These are phyloP conservation scores for Clitoria ternatea DNA, from an alignment of 306 rosid genomes.

Conservation along the genomic window DNA sequence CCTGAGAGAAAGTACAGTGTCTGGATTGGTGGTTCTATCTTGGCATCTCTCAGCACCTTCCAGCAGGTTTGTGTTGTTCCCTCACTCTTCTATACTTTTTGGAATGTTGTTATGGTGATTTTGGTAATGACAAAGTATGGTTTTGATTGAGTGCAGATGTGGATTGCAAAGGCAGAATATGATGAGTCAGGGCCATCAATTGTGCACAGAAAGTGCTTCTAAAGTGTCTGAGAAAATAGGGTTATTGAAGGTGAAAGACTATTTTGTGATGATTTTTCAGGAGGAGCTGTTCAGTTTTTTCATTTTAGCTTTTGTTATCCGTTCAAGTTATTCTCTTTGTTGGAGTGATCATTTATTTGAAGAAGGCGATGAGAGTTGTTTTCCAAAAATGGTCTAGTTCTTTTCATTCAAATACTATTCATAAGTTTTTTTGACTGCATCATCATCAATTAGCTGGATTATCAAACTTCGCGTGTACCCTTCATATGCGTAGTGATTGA, in stretches of 20 bases:
- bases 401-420: conserved; percentile 20
- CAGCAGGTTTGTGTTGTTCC: conserved; percentile 70
- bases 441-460: conserved; percentile 28
- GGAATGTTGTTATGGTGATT: background rate
- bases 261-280: conserved; percentile 26
- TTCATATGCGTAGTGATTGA: conserved; percentile 9
- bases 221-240: conserved; percentile 35
- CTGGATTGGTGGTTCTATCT: conserved; percentile 99
- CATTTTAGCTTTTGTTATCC: conserved; percentile 45
- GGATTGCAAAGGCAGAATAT: conserved; percentile 98
- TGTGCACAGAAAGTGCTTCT: conserved; percentile 99
- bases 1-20: conserved; percentile 99
- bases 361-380: conserved; percentile 40
- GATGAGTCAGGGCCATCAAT: conserved; percentile 98
- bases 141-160: conserved; percentile 63
- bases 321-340: conserved; percentile 43
- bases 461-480: conserved; percentile 5
- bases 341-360: conserved; percentile 51
- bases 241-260: conserved; percentile 36
- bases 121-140: background rate
- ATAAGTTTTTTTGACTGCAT: conserved; percentile 21
- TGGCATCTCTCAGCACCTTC: conserved; percentile 99
- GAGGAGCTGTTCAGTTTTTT: conserved; percentile 34
- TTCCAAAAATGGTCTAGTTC: conserved; percentile 33
- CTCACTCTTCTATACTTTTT: background rate